These are phyloP conservation scores for Gracilaria vermiculophylla DNA, from an alignment of 23 red algal genomes.

Conservation along the genomic window DNA sequence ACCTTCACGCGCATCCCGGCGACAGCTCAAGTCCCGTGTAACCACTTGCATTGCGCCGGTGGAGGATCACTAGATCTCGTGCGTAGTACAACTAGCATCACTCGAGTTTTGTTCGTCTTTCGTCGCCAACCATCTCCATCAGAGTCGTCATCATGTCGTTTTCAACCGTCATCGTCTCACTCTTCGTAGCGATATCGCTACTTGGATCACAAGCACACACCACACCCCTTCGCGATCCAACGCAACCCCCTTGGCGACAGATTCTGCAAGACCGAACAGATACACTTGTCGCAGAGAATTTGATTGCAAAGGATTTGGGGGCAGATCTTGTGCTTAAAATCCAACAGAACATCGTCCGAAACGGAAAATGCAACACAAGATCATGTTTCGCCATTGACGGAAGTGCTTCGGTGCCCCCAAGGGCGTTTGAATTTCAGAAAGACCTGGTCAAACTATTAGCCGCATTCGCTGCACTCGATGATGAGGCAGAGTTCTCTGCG, in stretches of 20 bases:
- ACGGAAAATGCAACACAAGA: not conserved
- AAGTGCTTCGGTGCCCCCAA: not conserved
- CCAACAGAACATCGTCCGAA: conserved; percentile 9
- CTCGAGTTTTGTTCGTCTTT: not conserved
- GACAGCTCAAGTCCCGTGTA: not conserved
- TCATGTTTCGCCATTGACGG: conserved; percentile 8
- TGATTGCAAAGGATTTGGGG: not conserved
- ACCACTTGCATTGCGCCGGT: not conserved
- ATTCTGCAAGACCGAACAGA: not conserved
- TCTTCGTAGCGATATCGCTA: not conserved
- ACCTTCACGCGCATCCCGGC: not conserved
- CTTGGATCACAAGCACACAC: not conserved
- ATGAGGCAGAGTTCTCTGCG: conserved; percentile 21
- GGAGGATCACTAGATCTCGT: not conserved
- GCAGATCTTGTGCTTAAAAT: conserved; percentile 3
- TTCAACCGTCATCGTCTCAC: not conserved
- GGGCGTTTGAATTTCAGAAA: not conserved
- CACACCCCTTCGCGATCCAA: not conserved
- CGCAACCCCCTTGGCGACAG: not conserved
- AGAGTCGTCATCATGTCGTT: not conserved
- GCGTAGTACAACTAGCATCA: not conserved
- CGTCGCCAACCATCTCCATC: not conserved
- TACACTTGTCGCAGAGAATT: not conserved
- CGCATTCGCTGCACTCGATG: not conserved
- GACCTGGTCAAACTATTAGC: conserved; percentile 26